These are phyloP conservation scores for Aspergillus quadricinctus DNA, from an alignment of 2,329 filamentous ascomycete genomes.

Conservation along the genomic window DNA sequence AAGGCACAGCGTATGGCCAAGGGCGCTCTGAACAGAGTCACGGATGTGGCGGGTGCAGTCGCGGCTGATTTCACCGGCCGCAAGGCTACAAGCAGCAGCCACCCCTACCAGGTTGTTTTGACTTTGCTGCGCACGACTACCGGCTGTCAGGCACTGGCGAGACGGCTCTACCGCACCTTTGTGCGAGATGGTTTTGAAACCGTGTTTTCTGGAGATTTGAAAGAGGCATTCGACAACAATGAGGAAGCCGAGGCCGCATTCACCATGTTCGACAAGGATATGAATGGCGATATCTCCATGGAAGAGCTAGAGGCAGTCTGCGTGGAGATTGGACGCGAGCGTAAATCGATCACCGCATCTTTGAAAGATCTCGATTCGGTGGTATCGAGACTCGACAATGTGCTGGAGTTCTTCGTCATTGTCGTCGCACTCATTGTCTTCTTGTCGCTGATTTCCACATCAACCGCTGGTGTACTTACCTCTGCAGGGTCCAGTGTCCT, in stretches of 20 bases:
- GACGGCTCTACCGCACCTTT: slow-evolving; percentile 83
- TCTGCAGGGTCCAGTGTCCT: slow-evolving; percentile 84
- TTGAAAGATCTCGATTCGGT: slow-evolving; percentile 94
- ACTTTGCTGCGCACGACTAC: slow-evolving; percentile 68
- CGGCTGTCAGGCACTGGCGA: slow-evolving; percentile 77
- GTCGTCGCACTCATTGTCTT: slow-evolving; percentile 82
- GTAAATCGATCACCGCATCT: slow-evolving; percentile 91
- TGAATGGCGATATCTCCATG: slow-evolving; percentile 95
- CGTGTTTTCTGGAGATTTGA: slow-evolving; percentile 72
- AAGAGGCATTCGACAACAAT: slow-evolving; percentile 69
- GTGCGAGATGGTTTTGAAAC: slow-evolving; percentile 70
- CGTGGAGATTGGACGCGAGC: slow-evolving; percentile 89
- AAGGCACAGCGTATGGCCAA: slow-evolving; percentile 69
- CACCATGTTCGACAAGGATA: slow-evolving; percentile 88
- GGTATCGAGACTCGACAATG: slow-evolving; percentile 80
- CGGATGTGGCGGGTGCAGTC: slow-evolving; percentile 77
- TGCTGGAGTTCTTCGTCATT: slow-evolving; percentile 81
- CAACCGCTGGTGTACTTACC: slow-evolving; percentile 84
- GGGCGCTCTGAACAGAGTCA: slow-evolving; percentile 71
- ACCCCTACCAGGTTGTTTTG: slow-evolving; percentile 79
- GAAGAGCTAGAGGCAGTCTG: slow-evolving; percentile 90
- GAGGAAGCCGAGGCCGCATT: slow-evolving; percentile 90
- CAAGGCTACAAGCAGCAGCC: slow-evolving; percentile 61
- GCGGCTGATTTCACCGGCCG: slow-evolving; percentile 89
- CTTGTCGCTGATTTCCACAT: slow-evolving; percentile 82